Evolutionary conservation across 306 rosid species (phyloP).

Genomic region (Canavalia ensiformis): DNA sequence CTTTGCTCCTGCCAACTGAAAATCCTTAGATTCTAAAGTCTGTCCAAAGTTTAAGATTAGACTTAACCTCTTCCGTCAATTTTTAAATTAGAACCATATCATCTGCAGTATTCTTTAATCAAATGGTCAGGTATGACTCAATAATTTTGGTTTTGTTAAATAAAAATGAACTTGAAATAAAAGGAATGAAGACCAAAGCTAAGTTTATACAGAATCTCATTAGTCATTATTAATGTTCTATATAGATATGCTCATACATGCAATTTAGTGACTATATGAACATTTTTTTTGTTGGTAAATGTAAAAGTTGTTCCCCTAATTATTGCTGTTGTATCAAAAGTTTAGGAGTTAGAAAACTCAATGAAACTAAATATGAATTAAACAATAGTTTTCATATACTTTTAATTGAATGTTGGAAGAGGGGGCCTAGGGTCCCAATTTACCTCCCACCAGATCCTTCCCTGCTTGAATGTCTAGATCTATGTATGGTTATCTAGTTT

Average conservation of each 20-base stretch:
- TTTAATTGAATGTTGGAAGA: neutral
- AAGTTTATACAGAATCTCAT: neutral
- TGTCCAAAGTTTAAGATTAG: no score
- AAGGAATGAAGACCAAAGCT: neutral
- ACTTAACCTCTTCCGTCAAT: no score
- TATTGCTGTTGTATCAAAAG: neutral
- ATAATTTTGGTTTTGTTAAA: neutral
- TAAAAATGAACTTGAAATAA: neutral
- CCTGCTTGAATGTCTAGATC: constrained; percentile 33
- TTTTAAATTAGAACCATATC: no score
- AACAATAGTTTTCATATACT: constrained; percentile 16
- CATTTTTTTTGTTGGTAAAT: neutral
- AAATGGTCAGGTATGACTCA: neutral
- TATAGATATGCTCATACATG: neutral
- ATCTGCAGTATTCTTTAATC: no score
- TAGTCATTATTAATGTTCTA: neutral
- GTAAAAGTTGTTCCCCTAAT: neutral
- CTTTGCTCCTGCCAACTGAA: no score
- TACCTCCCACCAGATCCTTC: neutral
- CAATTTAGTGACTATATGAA: constrained; percentile 2
- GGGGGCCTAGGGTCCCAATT: neutral
- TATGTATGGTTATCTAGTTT: constrained; percentile 20
- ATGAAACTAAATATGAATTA: constrained; percentile 18
- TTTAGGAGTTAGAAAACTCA: neutral
- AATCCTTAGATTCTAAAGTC: no score